Conservation (phyloP, 805 yeast genomes). For the Candida suzukii region DNA sequence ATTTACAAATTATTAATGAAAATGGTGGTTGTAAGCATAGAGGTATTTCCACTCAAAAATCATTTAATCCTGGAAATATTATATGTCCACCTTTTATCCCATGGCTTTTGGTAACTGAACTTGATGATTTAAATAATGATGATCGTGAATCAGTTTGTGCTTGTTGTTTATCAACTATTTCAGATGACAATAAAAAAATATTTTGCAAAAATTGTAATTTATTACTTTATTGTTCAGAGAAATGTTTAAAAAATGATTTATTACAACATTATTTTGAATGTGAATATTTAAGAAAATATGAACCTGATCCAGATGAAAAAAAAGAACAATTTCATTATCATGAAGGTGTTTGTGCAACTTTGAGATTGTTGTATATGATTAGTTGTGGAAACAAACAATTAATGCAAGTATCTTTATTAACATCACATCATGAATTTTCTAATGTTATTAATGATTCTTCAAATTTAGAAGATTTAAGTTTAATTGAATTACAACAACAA, state of each 20-base stretch:
- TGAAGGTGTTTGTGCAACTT: not conserved
- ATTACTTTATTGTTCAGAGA: constrained; percentile 10
- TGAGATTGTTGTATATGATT: constrained; percentile 3
- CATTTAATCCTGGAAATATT: no score
- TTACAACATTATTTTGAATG: constrained; percentile 11
- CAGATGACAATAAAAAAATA: constrained; percentile 1
- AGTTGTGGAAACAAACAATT: constrained; percentile 3
- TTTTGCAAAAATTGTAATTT: constrained; percentile 6
- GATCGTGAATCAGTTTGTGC: not conserved
- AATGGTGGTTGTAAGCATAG: no score
- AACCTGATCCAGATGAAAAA: constrained; percentile 2
- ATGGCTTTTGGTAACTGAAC: no score
- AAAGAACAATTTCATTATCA: constrained; percentile 7
- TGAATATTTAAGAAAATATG: constrained; percentile 3
- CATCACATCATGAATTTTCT: not conserved
- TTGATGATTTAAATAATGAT: no score
- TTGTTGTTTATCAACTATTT: not conserved
- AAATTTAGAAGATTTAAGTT: constrained; percentile 1
- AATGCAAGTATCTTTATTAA: constrained; percentile 3
- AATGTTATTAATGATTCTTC: constrained; percentile 4
- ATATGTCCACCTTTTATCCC: no score
- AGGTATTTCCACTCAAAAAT: no score
- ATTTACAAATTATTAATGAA: no score
- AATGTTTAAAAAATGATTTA: constrained; percentile 9
- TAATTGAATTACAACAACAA: not conserved